These are phyloP conservation scores for Ilex aquifolium DNA, from an alignment of 257 asterid genomes.

Conservation along the genomic window DNA sequence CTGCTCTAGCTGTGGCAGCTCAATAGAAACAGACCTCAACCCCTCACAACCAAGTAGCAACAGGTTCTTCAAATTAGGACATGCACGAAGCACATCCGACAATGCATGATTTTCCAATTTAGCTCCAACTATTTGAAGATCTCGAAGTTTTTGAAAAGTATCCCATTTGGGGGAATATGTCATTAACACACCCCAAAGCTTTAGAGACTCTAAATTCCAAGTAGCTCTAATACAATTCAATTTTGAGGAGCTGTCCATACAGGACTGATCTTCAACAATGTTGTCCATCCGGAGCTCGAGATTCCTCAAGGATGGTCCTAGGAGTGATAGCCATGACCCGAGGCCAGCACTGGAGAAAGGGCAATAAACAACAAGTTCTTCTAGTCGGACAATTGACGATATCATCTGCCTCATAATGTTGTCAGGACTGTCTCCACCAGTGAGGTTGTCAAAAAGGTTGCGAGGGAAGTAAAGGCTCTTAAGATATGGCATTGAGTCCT, in stretches of 20 bases:
- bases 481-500: slow-evolving; percentile 63
- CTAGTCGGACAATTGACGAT: slow-evolving; percentile 43
- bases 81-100: slow-evolving; percentile 50
- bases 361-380: slow-evolving; percentile 81
- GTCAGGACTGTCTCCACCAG: slow-evolving; percentile 48
- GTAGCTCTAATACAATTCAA: slow-evolving; percentile 71
- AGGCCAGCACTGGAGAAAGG: slow-evolving; percentile 70
- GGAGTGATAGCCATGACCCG: slow-evolving; percentile 50
- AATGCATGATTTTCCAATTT: slow-evolving; percentile 65
- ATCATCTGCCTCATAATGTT: slow-evolving; percentile 48
- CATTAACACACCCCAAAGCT: slow-evolving; percentile 93
- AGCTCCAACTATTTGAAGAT: slow-evolving; percentile 96
- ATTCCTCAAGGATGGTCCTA: slow-evolving; percentile 50
- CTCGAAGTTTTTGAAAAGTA: slow-evolving; percentile 53
- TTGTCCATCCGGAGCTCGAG: slow-evolving; percentile 91
- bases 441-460: slow-evolving; percentile 64
- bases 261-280: slow-evolving; percentile 41
- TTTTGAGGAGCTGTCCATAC: slow-evolving; percentile 47
- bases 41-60: slow-evolving; percentile 96
- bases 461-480: slow-evolving; percentile 70
- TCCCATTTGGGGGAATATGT: slow-evolving; percentile 74
- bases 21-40: slow-evolving; percentile 39
- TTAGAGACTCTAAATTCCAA: slow-evolving; percentile 67
- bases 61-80: slow-evolving; percentile 66
- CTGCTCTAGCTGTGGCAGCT: slow-evolving; percentile 53